These are phyloP conservation scores for Angomonas deanei DNA, from an alignment of 208 protist genomes.

Conservation along the genomic window DNA sequence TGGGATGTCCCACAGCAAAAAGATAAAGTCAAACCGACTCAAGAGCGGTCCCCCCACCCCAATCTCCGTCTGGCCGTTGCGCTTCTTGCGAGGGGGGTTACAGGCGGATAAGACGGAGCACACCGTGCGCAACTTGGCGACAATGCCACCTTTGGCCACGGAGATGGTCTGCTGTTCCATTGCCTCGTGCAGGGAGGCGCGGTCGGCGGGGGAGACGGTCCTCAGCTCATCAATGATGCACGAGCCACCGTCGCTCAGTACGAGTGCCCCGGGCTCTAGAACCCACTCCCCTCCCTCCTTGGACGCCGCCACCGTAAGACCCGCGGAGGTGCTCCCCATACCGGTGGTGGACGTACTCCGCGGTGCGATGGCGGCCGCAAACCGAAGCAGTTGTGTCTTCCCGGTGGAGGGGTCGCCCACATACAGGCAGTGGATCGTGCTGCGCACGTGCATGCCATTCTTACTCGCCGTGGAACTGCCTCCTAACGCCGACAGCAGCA, in stretches of 20 bases:
- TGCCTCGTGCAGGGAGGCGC: constrained; percentile 96
- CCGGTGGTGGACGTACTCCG: constrained; percentile 87
- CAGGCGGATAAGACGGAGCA: constrained; percentile 94
- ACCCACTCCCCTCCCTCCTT: constrained; percentile 91
- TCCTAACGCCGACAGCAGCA: constrained; percentile 69
- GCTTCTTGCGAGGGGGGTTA: constrained; percentile 86
- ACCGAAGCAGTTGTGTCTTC: constrained; percentile 92
- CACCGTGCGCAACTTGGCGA: constrained; percentile 94
- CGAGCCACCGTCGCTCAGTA: constrained; percentile 96
- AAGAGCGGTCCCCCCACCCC: constrained; percentile 94
- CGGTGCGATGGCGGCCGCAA: constrained; percentile 69
- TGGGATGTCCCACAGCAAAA: constrained; percentile 92
- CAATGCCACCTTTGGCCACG: constrained; percentile 94
- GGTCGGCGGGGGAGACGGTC: constrained; percentile 92
- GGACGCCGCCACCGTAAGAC: constrained; percentile 85
- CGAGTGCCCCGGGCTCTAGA: constrained; percentile 94
- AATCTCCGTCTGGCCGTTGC: constrained; percentile 71
- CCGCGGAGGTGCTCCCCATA: constrained; percentile 89
- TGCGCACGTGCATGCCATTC: constrained; percentile 58
- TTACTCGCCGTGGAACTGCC: constrained; percentile 61
- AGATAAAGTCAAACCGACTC: constrained; percentile 96
- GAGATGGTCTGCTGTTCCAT: constrained; percentile 99
- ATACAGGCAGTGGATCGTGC: constrained; percentile 97
- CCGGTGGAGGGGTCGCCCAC: constrained; percentile 98
- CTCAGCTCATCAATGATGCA: constrained; percentile 98